Evolutionary conservation across 352 stramenopile genomes (phyloP).

Genomic region (Phytophthora sansomeana): DNA sequence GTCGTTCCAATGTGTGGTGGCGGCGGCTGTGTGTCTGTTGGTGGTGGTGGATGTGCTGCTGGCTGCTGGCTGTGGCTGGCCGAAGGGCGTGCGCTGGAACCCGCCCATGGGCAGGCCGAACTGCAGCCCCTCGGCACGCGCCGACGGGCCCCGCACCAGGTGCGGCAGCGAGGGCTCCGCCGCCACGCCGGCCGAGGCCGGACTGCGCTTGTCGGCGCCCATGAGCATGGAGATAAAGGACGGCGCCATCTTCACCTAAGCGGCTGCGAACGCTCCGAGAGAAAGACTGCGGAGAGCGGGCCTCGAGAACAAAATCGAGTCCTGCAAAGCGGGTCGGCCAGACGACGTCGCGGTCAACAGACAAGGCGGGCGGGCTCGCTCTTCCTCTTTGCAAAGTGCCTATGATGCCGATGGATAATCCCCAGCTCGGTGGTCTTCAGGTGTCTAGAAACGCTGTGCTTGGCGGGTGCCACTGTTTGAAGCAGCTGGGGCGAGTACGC

Average conservation of each 20-base stretch:
- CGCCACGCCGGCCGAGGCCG: background rate
- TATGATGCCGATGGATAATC: conserved; percentile 20
- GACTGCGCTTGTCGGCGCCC: conserved; percentile 32
- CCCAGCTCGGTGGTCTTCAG: conserved; percentile 14
- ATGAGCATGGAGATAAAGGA: conserved; percentile 75
- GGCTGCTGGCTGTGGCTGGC: conserved; percentile 19
- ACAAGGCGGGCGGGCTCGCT: conserved; percentile 4
- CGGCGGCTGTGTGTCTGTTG: conserved; percentile 6
- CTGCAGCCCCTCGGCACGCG: conserved; percentile 34
- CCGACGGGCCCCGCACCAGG: conserved; percentile 21
- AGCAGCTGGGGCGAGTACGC: conserved; percentile 8
- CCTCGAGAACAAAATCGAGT: conserved; percentile 28
- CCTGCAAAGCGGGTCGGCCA: conserved; percentile 34
- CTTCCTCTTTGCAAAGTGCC: background rate
- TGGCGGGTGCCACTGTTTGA: conserved; percentile 13
- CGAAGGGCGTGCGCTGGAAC: conserved; percentile 35
- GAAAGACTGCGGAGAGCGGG: conserved; percentile 17
- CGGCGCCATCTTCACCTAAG: conserved; percentile 52
- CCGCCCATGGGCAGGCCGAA: conserved; percentile 39
- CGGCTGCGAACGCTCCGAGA: conserved; percentile 33
- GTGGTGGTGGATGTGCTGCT: background rate
- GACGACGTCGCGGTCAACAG: conserved; percentile 21
- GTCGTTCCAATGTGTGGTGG: conserved; percentile 48
- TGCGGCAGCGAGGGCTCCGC: conserved; percentile 32
- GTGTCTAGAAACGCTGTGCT: conserved; percentile 5